Percentiles rank a stretch among this genome's conserved stretches.
Evolutionary conservation across 2,329 filamentous ascomycete genomes (phyloP).

Genomic region (Parastagonospora avenae): DNA sequence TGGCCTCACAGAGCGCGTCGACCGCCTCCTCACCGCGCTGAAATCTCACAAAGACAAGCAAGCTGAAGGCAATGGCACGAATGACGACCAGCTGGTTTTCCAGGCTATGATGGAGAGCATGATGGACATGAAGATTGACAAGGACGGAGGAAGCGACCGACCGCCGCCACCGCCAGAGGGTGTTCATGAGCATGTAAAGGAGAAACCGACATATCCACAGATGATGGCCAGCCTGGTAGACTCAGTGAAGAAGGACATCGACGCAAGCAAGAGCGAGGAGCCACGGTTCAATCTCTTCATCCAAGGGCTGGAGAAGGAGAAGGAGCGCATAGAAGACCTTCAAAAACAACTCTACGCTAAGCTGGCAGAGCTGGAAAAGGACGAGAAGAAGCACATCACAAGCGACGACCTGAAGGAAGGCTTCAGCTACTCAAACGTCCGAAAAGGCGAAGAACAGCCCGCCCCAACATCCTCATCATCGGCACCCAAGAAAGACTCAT

Average conservation of each 20-base stretch:
- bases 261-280: conserved; percentile 70
- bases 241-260: conserved; percentile 85
- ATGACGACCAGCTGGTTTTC: conserved; percentile 81
- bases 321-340: conserved; percentile 75
- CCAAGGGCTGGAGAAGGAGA: conserved; percentile 76
- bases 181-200: conserved; percentile 75
- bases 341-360: conserved; percentile 77
- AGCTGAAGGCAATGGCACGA: conserved; percentile 38
- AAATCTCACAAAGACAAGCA: conserved; percentile 68
- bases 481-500: conserved; percentile 17
- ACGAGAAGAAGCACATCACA: conserved; percentile 88
- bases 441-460: conserved; percentile 38
- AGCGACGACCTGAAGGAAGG: conserved; percentile 88
- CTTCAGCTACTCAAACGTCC: conserved; percentile 84
- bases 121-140: conserved; percentile 62
- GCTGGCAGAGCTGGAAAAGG: conserved; percentile 80
- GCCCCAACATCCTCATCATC: conserved; percentile 32
- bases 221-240: conserved; percentile 99
- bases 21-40: conserved; percentile 74
- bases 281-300: conserved; percentile 76
- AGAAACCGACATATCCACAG: conserved; percentile 85
- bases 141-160: conserved; percentile 49
- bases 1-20: conserved; percentile 83
- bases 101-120: conserved; percentile 83
- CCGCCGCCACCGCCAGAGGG: conserved; percentile 78